Base-by-base conservation (phyloP, 108 stramenopile genomes). In the Cyclostephanos tholiformis region DNA sequence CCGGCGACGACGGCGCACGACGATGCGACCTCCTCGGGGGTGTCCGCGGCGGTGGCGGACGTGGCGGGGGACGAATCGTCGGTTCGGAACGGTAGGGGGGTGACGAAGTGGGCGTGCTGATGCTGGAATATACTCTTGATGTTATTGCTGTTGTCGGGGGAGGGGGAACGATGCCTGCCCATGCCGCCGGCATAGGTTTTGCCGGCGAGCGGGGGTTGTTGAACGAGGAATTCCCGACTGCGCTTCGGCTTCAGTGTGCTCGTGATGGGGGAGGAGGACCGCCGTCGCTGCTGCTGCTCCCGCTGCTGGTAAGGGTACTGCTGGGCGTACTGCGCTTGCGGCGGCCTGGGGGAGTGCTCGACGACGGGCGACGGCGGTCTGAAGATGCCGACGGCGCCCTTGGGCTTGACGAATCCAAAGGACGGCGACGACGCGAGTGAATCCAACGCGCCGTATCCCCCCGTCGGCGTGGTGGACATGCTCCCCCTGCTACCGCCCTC, bases 41-140 rank as follows among this genome's bases (percentile, higher is more conserved):
- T 11, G 43, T 69, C 30, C 32, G 64, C 63, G 25, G 53, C 39
- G 10, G 46, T 66, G 63, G 39, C 65, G 43, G 65, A 44, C 38
- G 63, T 62, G 27, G 49, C 4, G 20, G 71, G 71, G 41, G 71
- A 69, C 26, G 53, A 55, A 7, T 48, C 69, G 43, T 26, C 27
- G 41, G 62, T 43, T 6, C 41, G 41, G 9, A 13, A 65, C 44
- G 58, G 69, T 26, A 71, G 39, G 17, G 71, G 71, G n/a, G 71
- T 39, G 60, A 46, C 6, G 25, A 36, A 4, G 4, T 6, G 36
- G 36, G 36, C 36, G 36, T 36, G 36, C 36, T 58, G 59, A 13
- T 25, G 7, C 10, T 57, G 13, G 30, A 43, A 17, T 44, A 43
- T n/a, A 5, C 20, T 1, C 2, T 26, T 59, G 14, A 17, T 70